Base-by-base conservation (phyloP, 805 yeast genomes). In the Cyberlindnera mrakii region DNA sequence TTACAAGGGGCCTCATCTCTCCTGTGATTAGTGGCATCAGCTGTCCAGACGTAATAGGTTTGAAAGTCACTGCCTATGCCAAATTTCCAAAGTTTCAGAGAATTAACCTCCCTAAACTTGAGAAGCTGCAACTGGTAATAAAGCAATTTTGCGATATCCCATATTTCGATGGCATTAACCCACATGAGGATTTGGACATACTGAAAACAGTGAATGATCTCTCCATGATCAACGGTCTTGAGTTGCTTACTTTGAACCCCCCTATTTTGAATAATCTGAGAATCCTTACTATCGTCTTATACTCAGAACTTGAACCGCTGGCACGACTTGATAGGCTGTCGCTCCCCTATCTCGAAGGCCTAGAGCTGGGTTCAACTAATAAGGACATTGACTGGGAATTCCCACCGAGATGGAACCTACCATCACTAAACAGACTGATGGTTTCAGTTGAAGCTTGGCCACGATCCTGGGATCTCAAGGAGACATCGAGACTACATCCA, bases 351-450 rank as follows among this genome's bases (percentile, higher is more conserved):
- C 18, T 37, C 3, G 30, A 30, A 11, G 14, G 14, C 7, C n/a
- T 37, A 7, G 34, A 30, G 8, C 10, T 37, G 14, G 29, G 34
- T n/a, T 18, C 30, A 13, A 30, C 40, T 18, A 37, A 30, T 18
- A 30, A 19, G 16, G 33, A 37, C 15, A 18, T 18, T 16, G 18
- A 30, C 6, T 37, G 40, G 40, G 27, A 17, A 6, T 37, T 37
- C 30, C 40, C 40, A 5, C 40, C 40, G 6, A 37, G 11, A 10
- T 37, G 40, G 40, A 18, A 37, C 34, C n/a, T 37, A 10, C 34
- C 40, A 18, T 11, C 7, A n/a, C 15, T 37, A 17, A 30, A 37
- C 18, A 17, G 16, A 14, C 29, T 37, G 40, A 37, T 13, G n/a
- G 29, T 37, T n/a, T 17, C 23, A 16, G 33, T 37, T n/a, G 40